Evolutionary conservation across 1,139 yeast genomes (phyloP).

Genomic region (Diutina scorzettiae): DNA sequence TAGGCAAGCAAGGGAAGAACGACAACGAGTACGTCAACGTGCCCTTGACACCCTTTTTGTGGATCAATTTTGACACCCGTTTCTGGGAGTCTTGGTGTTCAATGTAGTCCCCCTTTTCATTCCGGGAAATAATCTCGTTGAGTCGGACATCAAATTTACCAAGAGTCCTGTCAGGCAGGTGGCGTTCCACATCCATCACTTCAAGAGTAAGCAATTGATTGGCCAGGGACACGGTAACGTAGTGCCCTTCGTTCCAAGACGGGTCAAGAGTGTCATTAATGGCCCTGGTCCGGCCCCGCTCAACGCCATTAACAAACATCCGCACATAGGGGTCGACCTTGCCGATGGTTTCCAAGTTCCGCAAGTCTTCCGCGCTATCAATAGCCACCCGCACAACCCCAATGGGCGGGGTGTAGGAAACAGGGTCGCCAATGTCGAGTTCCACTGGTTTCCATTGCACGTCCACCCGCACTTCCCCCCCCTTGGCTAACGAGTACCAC

Average conservation of each 20-base stretch:
- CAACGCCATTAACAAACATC: conserved; percentile 63
- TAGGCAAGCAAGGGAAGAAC: conserved; percentile 74
- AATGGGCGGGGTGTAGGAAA: conserved; percentile 79
- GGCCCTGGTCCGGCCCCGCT: conserved; percentile 69
- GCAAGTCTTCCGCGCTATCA: conserved; percentile 58
- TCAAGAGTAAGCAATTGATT: conserved; percentile 76
- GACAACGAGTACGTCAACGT: conserved; percentile 56
- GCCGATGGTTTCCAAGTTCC: conserved; percentile 81
- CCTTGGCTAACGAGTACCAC: conserved; percentile 57
- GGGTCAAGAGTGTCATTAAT: conserved; percentile 63
- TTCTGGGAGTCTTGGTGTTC: conserved; percentile 47
- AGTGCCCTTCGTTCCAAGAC: conserved; percentile 73
- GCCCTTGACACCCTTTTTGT: conserved; percentile 76
- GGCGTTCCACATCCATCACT: conserved; percentile 81
- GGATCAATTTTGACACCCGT: conserved; percentile 50
- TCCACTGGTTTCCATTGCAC: conserved; percentile 84
- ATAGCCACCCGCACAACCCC: conserved; percentile 77
- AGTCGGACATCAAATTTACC: conserved; percentile 70
- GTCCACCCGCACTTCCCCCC: conserved; percentile 62
- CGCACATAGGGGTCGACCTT: conserved; percentile 88
- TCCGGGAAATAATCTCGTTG: conserved; percentile 52
- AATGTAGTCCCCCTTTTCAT: conserved; percentile 54
- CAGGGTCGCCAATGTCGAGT: conserved; percentile 38
- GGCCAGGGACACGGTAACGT: conserved; percentile 69
- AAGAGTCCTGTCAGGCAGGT: conserved; percentile 69